Conservation (phyloP, 345 rosid species). For the Turnera subulata region DNA sequence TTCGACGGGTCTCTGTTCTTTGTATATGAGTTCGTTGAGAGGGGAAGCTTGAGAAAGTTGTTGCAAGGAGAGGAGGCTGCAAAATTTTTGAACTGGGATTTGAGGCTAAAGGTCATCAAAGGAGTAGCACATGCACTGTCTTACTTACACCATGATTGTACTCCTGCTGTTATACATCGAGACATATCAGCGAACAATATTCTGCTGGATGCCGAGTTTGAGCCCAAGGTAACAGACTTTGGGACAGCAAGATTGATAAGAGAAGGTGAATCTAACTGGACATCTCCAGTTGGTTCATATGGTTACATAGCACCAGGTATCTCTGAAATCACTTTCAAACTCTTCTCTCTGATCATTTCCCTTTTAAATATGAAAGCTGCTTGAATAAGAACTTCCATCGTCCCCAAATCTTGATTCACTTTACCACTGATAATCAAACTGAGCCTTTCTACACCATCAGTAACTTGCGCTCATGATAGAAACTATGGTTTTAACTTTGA, state of each 20-base stretch:
- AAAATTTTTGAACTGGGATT: conserved; percentile 28
- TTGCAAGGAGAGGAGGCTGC: conserved; percentile 20
- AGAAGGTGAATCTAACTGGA: conserved; percentile 32
- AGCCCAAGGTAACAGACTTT: conserved; percentile 42
- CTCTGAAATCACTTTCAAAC: not conserved
- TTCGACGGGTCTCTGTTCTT: conserved; percentile 21
- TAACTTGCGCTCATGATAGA: too few relatives aligned
- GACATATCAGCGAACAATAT: conserved; percentile 39
- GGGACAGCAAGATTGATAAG: conserved; percentile 44
- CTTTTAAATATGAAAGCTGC: too few relatives aligned
- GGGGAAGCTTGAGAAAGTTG: conserved; percentile 34
- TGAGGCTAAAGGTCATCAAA: conserved; percentile 32
- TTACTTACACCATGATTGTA: conserved; percentile 46
- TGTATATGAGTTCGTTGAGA: conserved; percentile 34
- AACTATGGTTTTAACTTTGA: too few relatives aligned
- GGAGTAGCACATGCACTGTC: conserved; percentile 47
- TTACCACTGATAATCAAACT: too few relatives aligned
- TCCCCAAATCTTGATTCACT: not conserved
- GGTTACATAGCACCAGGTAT: conserved; percentile 55
- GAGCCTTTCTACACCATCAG: too few relatives aligned
- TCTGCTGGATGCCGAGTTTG: conserved; percentile 28
- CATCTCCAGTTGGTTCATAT: conserved; percentile 42
- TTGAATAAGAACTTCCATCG: too few relatives aligned
- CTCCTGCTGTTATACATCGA: conserved; percentile 34
- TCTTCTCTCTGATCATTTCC: too few relatives aligned